Conservation (phyloP, 805 yeast genomes). For the Saccharomycopsis babjevae region DNA sequence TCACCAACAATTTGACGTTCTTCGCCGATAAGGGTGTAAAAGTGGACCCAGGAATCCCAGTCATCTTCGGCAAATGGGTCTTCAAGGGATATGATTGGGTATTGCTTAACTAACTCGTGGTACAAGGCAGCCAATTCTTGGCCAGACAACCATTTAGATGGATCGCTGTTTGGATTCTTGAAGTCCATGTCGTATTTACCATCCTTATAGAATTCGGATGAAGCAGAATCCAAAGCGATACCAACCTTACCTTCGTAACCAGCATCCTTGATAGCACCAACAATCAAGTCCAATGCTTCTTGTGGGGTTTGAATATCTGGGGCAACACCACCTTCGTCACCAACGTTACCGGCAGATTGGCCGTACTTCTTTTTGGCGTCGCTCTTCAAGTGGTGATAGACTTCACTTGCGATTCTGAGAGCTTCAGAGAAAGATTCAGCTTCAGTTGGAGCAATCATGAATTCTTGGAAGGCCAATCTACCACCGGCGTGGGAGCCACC, state of each 20-base stretch:
- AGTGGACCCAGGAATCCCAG: constrained; percentile 97
- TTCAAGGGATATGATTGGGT: constrained; percentile 97
- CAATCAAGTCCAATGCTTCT: constrained; percentile 94
- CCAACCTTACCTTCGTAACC: constrained; percentile 91
- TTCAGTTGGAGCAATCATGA: constrained; percentile 95
- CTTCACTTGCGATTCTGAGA: constrained; percentile 94
- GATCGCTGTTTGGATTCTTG: constrained; percentile 92
- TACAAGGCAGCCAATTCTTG: constrained; percentile 78
- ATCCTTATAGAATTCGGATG: constrained; percentile 95
- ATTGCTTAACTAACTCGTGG: constrained; percentile 67
- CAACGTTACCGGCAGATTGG: constrained; percentile 97
- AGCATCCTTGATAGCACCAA: constrained; percentile 80
- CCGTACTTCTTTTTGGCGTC: constrained; percentile 94
- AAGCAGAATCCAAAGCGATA: constrained; percentile 94
- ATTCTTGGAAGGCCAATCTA: constrained; percentile 97
- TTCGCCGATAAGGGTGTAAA: constrained; percentile 47
- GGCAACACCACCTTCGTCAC: constrained; percentile 99
- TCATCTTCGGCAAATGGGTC: constrained; percentile 99
- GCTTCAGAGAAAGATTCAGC: constrained; percentile 91
- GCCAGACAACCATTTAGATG: constrained; percentile 86
- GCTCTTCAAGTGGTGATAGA: constrained; percentile 92
- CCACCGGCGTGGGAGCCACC: constrained; percentile 99
- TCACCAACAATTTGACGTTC: constrained; percentile 92
- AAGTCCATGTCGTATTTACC: constrained; percentile 96
- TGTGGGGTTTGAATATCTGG: constrained; percentile 92